Evolutionary conservation across 2,329 filamentous ascomycete genomes (phyloP).

Genomic region (Parafenestella ontariensis): DNA sequence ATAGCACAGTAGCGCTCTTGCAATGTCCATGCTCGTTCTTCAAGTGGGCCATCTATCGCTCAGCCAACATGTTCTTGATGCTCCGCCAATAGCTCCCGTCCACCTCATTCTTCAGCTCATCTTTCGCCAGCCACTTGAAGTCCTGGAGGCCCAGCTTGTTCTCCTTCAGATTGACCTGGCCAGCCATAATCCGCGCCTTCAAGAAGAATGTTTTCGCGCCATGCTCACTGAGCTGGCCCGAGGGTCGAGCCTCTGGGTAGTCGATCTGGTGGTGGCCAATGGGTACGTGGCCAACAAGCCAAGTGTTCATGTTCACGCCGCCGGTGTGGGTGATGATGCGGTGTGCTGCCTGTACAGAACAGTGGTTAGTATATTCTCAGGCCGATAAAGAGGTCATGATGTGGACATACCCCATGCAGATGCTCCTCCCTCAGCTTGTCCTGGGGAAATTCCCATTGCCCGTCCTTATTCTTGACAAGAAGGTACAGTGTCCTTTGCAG

Average conservation of each 20-base stretch:
- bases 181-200: conserved; percentile 95
- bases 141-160: conserved; percentile 78
- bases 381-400: background rate
- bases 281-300: conserved; percentile 91
- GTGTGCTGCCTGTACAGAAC: conserved; percentile 73
- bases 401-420: conserved; percentile 77
- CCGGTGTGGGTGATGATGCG: conserved; percentile 78
- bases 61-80: conserved; percentile 83
- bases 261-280: conserved; percentile 77
- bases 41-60: conserved; percentile 62
- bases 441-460: conserved; percentile 82
- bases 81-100: conserved; percentile 72
- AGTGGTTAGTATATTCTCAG: conserved; percentile 18
- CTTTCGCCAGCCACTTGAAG: conserved; percentile 91
- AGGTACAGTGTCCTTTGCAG: conserved; percentile 87
- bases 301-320: conserved; percentile 97
- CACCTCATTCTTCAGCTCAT: conserved; percentile 78
- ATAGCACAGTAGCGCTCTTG: no score
- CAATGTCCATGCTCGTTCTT: no score
- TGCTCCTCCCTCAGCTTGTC: conserved; percentile 76
- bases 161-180: conserved; percentile 80
- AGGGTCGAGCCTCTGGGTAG: conserved; percentile 51
- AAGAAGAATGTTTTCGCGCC: conserved; percentile 94
- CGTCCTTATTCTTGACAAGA: conserved; percentile 75
- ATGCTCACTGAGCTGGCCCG: conserved; percentile 50